Percentiles rank a stretch among this genome's conserved stretches.
phyloP scores from a whole-genome alignment of 495 filamentous ascomycete species.

The Penicillium odoratum region DNA sequence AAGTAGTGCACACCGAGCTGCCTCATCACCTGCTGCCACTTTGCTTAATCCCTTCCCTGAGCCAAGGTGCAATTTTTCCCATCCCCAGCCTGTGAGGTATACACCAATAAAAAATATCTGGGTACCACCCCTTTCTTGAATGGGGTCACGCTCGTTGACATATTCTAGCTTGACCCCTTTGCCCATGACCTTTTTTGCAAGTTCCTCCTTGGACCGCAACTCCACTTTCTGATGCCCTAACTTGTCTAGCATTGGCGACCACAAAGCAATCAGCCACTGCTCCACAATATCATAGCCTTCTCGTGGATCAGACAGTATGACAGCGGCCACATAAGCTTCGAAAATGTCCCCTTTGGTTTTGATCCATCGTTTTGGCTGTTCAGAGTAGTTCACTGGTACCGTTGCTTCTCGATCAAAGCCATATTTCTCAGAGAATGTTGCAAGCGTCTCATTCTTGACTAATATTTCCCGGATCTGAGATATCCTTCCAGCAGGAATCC shows the following conservation, averaged over 20 bases:
- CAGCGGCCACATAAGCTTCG: slow-evolving; percentile 81
- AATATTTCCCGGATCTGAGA: slow-evolving; percentile 67
- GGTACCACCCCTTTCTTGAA: slow-evolving; percentile 56
- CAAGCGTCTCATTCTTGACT: slow-evolving; percentile 76
- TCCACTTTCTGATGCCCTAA: slow-evolving; percentile 40
- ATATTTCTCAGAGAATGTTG: slow-evolving; percentile 63
- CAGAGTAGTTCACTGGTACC: slow-evolving; percentile 45
- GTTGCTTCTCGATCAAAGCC: slow-evolving; percentile 61
- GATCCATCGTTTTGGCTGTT: slow-evolving; percentile 49
- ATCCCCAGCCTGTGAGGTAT: slow-evolving; percentile 73
- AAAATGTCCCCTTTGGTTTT: slow-evolving; percentile 84
- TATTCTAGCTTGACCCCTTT: slow-evolving; percentile 68
- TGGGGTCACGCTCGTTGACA: slow-evolving; percentile 50
- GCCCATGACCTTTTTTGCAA: slow-evolving; percentile 56
- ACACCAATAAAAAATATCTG: slow-evolving; percentile 68
- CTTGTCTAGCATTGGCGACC: slow-evolving; percentile 51
- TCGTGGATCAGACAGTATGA: slow-evolving; percentile 62
- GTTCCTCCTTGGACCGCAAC: slow-evolving; percentile 50
- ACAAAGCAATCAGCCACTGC: slow-evolving; percentile 69
- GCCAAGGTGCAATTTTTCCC: slow-evolving; percentile 62
- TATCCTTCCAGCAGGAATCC: slow-evolving; percentile 56
- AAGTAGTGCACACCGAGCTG: slow-evolving; percentile 64
- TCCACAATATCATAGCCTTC: slow-evolving; percentile 60
- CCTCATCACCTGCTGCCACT: slow-evolving; percentile 69
- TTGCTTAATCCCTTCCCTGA: slow-evolving; percentile 68